Evolutionary conservation across 208 protist species (phyloP), one percentile per base, ranked within the genome.

Genomic region (Endotrypanum monterogeii): DNA sequence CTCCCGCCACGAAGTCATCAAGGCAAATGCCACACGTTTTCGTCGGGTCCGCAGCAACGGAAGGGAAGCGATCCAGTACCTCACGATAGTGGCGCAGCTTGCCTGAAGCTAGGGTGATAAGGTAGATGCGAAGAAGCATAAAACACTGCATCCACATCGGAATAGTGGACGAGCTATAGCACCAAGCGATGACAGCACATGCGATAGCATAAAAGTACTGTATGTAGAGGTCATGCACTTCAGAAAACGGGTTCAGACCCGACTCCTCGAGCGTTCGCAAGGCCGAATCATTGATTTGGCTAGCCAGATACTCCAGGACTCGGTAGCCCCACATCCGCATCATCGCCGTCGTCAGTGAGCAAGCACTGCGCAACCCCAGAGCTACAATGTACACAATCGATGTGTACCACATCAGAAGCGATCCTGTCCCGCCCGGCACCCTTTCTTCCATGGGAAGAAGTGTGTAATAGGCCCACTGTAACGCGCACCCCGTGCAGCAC

Each of bases 391-490:
- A 79, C 20, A 90, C 79, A 25, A 79, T 86, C 28, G 81, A 78
- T 3, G 67, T 71, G 77, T 91, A 90, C 81, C 85, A 86, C 74
- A 90, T 58, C 28, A 83, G 61, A 32, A 76, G 44, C n/a, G 76
- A 81, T 23, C 48, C 66, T 25, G 61, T 62, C 37, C 71, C 71
- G n/a, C 65, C 71, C 32, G 39, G n/a, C 14, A 62, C 61, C 28
- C 48, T 39, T 44, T 81, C 76, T 50, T 61, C 35, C 2, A 9
- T 5, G n/a, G 76, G 71, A 57, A 76, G 73, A 48, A 85, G 71
- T 0, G 88, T 93, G 50, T 88, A 89, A 74, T 87, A 96, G 12
- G 84, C 70, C 91, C 91, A 96, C 80, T 88, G 83, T 12, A 96
- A 77, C 2, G 74, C 58, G 51, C 78, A 76, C 35, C 68, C 51